Conservation (phyloP, 2,329 filamentous ascomycete species). For the Didymella lethalis region DNA sequence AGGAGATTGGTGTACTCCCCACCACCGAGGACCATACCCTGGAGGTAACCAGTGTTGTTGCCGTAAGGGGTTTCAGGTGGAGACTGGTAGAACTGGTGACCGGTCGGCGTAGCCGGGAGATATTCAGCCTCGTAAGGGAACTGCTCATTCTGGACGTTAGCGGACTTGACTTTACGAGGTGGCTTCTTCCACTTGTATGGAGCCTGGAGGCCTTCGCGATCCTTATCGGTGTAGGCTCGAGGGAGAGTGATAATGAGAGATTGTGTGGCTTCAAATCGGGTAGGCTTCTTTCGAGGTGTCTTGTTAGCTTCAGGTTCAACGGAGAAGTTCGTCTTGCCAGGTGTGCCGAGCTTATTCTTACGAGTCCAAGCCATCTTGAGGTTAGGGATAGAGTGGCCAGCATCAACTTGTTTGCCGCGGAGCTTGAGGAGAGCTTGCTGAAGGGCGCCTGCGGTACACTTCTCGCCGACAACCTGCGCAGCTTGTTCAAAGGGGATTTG, state of each 20-base stretch:
- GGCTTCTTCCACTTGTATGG: conserved; percentile 18
- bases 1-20: neutral
- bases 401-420: conserved; percentile 30
- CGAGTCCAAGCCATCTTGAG: conserved; percentile 39
- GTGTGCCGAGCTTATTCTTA: conserved; percentile 21
- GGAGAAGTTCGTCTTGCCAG: conserved; percentile 10
- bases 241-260: conserved; percentile 20
- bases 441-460: conserved; percentile 39
- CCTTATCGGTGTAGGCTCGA: conserved; percentile 3
- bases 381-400: conserved; percentile 32
- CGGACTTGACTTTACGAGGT: neutral
- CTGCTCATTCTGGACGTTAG: conserved; percentile 1
- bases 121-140: neutral
- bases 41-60: conserved; percentile 1
- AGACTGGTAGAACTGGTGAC: neutral
- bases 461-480: conserved; percentile 34
- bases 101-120: neutral
- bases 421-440: conserved; percentile 48
- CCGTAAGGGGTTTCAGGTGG: neutral
- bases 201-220: conserved; percentile 10
- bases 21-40: conserved; percentile 7
- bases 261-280: conserved; percentile 15
- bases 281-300: conserved; percentile 19
- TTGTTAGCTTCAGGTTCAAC: conserved; percentile 16
- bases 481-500: conserved; percentile 43